Percentiles rank a stretch among this genome's conserved stretches.
phyloP scores from a whole-genome alignment of 805 yeast genomes.

The Ogataea minuta region DNA sequence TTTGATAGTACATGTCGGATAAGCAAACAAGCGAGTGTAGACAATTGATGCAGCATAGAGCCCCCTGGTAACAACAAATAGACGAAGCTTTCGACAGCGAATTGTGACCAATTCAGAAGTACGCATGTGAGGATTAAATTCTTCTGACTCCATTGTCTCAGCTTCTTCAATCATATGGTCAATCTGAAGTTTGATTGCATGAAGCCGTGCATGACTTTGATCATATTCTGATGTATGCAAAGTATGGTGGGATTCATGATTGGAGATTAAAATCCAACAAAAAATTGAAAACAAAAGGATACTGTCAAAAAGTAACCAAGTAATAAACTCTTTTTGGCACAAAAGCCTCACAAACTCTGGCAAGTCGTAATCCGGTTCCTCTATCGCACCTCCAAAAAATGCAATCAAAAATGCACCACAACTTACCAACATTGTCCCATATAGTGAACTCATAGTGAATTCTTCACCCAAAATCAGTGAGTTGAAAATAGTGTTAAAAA shows the following conservation, averaged over 20 bases:
- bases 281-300: slow-evolving; percentile 30
- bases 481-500: slow-evolving; percentile 78
- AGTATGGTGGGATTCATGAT: slow-evolving; percentile 8
- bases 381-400: slow-evolving; percentile 65
- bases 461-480: slow-evolving; percentile 63
- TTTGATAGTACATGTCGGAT: slow-evolving; percentile 16
- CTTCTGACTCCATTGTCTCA: neutral
- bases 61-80: too few species aligned
- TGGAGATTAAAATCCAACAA: slow-evolving; percentile 28
- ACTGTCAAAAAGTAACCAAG: slow-evolving; percentile 51
- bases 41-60: neutral
- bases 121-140: too few species aligned
- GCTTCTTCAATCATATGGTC: slow-evolving; percentile 1
- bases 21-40: slow-evolving; percentile 10
- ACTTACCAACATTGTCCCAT: slow-evolving; percentile 68
- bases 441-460: slow-evolving; percentile 53
- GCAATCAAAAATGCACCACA: slow-evolving; percentile 79
- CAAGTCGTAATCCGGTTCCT: slow-evolving; percentile 52
- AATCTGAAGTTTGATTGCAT: neutral
- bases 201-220: neutral
- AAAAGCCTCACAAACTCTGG: slow-evolving; percentile 45
- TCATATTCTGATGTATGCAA: neutral
- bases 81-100: too few species aligned
- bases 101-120: too few species aligned
- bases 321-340: slow-evolving; percentile 45